phyloP scores from a whole-genome alignment of 1,139 yeast species.

The Geotrichum histeridarum region DNA sequence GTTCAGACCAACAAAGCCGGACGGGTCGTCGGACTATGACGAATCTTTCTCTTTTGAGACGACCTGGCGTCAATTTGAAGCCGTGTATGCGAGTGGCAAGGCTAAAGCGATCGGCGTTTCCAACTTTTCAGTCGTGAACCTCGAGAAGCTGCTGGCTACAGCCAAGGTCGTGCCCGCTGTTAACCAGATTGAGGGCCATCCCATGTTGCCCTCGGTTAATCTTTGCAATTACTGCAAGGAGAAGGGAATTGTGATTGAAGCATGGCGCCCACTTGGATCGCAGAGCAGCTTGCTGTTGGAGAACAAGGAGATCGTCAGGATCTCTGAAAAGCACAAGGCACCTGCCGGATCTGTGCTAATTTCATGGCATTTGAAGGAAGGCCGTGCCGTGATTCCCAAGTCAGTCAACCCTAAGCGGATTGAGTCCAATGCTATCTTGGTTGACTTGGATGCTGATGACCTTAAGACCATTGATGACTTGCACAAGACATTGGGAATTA shows the following conservation, averaged over 20 bases:
- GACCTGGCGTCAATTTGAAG: slow-evolving; percentile 67
- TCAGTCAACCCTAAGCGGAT: slow-evolving; percentile 62
- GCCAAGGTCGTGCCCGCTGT: slow-evolving; percentile 58
- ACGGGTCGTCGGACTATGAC: slow-evolving; percentile 44
- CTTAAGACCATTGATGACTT: slow-evolving; percentile 47
- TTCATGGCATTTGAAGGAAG: slow-evolving; percentile 70
- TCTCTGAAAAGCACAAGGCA: slow-evolving; percentile 55
- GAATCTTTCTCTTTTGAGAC: slow-evolving; percentile 53
- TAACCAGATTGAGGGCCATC: slow-evolving; percentile 74
- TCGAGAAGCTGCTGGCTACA: slow-evolving; percentile 51
- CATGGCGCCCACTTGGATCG: slow-evolving; percentile 77
- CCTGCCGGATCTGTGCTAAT: slow-evolving; percentile 59
- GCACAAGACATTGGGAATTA: slow-evolving; percentile 45
- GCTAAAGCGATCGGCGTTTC: slow-evolving; percentile 74
- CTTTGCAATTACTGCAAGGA: slow-evolving; percentile 50
- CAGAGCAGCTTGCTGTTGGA: slow-evolving; percentile 58
- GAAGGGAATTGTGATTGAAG: slow-evolving; percentile 59
- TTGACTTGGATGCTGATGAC: slow-evolving; percentile 54
- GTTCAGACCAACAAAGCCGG: slow-evolving; percentile 40
- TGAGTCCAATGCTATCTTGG: slow-evolving; percentile 49
- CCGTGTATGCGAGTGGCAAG: slow-evolving; percentile 52
- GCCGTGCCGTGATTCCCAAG: slow-evolving; percentile 70
- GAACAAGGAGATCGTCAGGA: slow-evolving; percentile 44
- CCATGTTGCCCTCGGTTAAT: slow-evolving; percentile 65
- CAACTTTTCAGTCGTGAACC: slow-evolving; percentile 57